Conservation (phyloP, 1,284 basidiomycete genomes). For the Mixia osmundae region DNA sequence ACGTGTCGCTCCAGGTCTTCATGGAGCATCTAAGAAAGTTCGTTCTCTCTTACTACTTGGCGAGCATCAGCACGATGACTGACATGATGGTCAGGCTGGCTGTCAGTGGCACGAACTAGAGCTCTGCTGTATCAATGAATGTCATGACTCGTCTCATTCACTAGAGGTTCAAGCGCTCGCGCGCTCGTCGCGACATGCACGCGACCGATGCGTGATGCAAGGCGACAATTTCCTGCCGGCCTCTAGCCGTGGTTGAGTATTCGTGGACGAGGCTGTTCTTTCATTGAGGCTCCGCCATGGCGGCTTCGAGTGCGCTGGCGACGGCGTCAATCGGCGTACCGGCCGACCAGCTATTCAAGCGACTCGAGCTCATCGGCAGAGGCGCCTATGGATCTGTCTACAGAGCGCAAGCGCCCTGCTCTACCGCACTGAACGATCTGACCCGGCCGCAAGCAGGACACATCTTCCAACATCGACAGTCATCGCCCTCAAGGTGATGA, state of each 20-base stretch:
- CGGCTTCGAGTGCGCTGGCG: too few relatives aligned
- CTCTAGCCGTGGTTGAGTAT: too few relatives aligned
- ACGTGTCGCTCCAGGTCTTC: slow-evolving; percentile 89
- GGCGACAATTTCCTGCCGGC: too few relatives aligned
- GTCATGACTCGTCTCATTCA: too few relatives aligned
- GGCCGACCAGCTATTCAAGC: slow-evolving; percentile 1
- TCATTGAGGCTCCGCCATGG: too few relatives aligned
- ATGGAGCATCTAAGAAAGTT: slow-evolving; percentile 25
- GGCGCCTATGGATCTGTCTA: slow-evolving; percentile 21
- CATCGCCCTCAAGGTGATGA: slow-evolving; percentile 93
- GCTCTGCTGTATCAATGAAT: too few relatives aligned
- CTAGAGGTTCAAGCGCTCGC: too few relatives aligned
- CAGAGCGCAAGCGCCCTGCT: slow-evolving; percentile 10
- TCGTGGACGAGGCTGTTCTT: too few relatives aligned
- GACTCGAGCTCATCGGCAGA: slow-evolving; percentile 19
- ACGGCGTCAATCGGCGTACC: too few relatives aligned
- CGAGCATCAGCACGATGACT: neutral
- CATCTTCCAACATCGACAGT: slow-evolving; percentile 61
- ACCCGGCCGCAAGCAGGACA: slow-evolving; percentile 24
- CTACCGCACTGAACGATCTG: neutral
- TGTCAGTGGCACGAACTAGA: too few relatives aligned
- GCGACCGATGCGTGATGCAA: too few relatives aligned
- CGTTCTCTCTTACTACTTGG: neutral
- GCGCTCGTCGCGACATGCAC: too few relatives aligned
- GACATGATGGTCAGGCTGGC: neutral